Evolutionary conservation across 1,284 basidiomycete species (phyloP).

Genomic region (Inonotus obliquus): DNA sequence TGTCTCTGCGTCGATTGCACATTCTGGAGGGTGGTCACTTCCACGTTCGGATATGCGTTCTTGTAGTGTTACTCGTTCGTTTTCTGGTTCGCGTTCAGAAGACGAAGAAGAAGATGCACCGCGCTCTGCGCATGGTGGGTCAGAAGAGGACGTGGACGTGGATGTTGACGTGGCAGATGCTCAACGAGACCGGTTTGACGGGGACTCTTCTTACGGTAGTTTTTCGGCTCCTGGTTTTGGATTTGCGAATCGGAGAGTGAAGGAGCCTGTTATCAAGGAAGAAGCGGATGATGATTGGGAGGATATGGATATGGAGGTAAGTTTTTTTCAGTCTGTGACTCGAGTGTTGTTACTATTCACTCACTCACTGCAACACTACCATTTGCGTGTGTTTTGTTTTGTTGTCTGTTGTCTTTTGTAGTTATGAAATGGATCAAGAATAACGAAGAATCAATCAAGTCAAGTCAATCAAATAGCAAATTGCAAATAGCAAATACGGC

Average conservation of each 20-base stretch:
- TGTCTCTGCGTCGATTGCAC: conserved; percentile 14
- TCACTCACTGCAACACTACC: background rate
- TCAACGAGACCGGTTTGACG: background rate
- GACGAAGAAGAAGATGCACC: conserved; percentile 26
- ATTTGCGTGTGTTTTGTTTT: no score
- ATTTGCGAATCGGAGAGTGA: conserved; percentile 25
- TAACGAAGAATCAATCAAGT: background rate
- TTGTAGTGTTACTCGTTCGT: conserved; percentile 22
- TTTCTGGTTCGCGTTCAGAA: conserved; percentile 34
- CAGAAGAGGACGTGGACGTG: conserved; percentile 10
- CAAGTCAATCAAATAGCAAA: no score
- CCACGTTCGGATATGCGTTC: conserved; percentile 48
- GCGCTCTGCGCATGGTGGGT: background rate
- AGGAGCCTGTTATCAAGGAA: conserved; percentile 28
- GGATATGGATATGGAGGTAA: conserved; percentile 40
- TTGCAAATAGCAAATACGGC: conserved; percentile 1
- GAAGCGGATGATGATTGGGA: conserved; percentile 38
- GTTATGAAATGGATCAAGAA: conserved; percentile 2
- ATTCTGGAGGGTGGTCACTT: conserved; percentile 45
- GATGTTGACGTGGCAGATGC: conserved; percentile 12
- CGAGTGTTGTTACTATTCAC: background rate
- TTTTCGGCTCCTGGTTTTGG: background rate
- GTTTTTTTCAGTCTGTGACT: no score
- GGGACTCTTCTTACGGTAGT: background rate
- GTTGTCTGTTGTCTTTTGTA: background rate